A percentile compares a stretch with the other conserved stretches of the same genome.
Evolutionary conservation across 1,284 basidiomycete species (phyloP).

Genomic region (Tilletiaria anomala): DNA sequence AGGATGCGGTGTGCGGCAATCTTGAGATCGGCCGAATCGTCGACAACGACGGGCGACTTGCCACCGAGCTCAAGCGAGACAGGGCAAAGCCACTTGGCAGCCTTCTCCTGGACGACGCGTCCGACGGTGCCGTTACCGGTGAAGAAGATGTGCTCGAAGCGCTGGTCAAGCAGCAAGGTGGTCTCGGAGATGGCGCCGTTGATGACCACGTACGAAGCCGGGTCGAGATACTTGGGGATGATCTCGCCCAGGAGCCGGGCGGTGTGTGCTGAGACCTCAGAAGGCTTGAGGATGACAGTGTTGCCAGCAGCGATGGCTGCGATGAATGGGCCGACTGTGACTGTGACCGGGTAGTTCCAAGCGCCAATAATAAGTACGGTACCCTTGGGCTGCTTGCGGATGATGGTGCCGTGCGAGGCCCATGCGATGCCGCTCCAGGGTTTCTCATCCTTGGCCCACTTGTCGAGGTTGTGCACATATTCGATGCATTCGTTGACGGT

Average conservation of each 20-base stretch:
- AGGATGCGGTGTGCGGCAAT: slow-evolving; percentile 48
- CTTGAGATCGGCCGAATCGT: slow-evolving; percentile 47
- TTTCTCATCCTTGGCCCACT: slow-evolving; percentile 37
- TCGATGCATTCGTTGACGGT: slow-evolving; percentile 49
- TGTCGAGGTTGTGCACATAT: slow-evolving; percentile 52
- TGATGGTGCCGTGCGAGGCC: slow-evolving; percentile 29
- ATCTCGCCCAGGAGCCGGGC: slow-evolving; percentile 59
- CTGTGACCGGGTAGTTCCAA: slow-evolving; percentile 35
- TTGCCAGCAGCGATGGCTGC: slow-evolving; percentile 42
- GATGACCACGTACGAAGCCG: slow-evolving; percentile 55
- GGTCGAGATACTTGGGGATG: slow-evolving; percentile 65
- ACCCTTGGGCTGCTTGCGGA: slow-evolving; percentile 41
- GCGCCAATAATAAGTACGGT: slow-evolving; percentile 43
- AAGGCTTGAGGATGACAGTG: slow-evolving; percentile 47
- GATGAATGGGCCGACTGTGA: slow-evolving; percentile 40
- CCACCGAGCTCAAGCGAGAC: slow-evolving; percentile 63
- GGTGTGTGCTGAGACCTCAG: slow-evolving; percentile 58
- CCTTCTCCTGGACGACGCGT: slow-evolving; percentile 62
- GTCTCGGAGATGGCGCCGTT: slow-evolving; percentile 63
- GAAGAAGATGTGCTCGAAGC: slow-evolving; percentile 60
- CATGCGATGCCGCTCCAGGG: slow-evolving; percentile 34
- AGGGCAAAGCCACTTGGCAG: slow-evolving; percentile 71
- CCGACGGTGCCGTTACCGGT: slow-evolving; percentile 56
- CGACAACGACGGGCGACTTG: slow-evolving; percentile 70
- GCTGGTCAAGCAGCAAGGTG: slow-evolving; percentile 60